These are phyloP conservation scores for Pueraria montana DNA, from an alignment of 306 rosid genomes.

Conservation along the genomic window DNA sequence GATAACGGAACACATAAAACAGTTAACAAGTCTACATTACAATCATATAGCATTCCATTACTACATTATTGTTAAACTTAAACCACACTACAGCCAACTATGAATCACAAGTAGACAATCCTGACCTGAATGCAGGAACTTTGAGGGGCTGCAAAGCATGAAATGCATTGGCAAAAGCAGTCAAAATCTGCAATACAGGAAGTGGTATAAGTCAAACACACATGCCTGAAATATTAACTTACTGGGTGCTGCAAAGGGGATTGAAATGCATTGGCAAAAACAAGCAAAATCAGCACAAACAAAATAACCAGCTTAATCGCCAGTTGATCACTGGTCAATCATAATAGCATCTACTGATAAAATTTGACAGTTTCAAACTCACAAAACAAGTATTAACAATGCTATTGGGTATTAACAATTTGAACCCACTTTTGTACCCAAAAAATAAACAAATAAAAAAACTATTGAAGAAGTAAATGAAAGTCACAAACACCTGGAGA, in stretches of 20 bases:
- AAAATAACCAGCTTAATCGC: not conserved
- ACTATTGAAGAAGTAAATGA: constrained; percentile 14
- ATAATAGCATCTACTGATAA: not conserved
- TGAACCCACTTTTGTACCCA: not conserved
- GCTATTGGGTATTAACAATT: not conserved
- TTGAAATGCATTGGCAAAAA: not conserved
- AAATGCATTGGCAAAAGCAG: constrained; percentile 84
- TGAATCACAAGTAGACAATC: constrained; percentile 21
- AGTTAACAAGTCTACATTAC: constrained; percentile 20
- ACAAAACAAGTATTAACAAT: not conserved
- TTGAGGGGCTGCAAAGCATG: constrained; percentile 96
- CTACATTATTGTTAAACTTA: not conserved
- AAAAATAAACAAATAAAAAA: not conserved
- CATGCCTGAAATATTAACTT: not conserved
- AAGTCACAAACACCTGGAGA: constrained; percentile 74
- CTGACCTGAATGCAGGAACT: constrained; percentile 94
- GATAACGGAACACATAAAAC: constrained; percentile 19
- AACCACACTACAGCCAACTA: constrained; percentile 24
- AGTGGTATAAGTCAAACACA: constrained; percentile 41
- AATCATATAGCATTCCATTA: constrained; percentile 22
- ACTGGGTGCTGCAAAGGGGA: not conserved
- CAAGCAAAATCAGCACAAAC: not conserved
- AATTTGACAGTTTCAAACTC: not conserved
- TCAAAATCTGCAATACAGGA: constrained; percentile 75
- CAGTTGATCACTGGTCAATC: not conserved